Percentiles rank a stretch among this genome's conserved stretches.
Evolutionary conservation across 1,284 basidiomycete species (phyloP).

Genomic region (Moesziomyces sp.): DNA sequence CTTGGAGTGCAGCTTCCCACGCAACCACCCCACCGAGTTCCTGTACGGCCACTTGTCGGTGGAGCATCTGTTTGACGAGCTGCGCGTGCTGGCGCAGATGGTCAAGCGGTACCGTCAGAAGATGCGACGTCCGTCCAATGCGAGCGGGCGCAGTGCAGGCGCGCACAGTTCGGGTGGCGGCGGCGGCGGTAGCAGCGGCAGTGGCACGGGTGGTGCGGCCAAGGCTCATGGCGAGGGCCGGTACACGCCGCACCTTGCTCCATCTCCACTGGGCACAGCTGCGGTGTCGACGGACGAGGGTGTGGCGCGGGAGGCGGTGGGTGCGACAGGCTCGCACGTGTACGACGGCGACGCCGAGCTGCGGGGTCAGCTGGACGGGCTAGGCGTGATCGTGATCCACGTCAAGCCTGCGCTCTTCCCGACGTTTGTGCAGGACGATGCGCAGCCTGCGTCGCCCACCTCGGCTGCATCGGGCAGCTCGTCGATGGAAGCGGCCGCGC

Average conservation of each 20-base stretch:
- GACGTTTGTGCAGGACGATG: conserved; percentile 27
- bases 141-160: conserved; percentile 16
- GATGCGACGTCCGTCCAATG: conserved; percentile 27
- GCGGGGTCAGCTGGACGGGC: conserved; percentile 35
- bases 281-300: conserved; percentile 21
- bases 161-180: not conserved
- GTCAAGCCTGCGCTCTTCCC: conserved; percentile 62
- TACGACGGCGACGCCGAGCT: conserved; percentile 53
- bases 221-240: conserved; percentile 20
- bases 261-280: conserved; percentile 38
- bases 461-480: conserved; percentile 10
- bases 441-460: conserved; percentile 3
- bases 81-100: conserved; percentile 51
- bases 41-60: conserved; percentile 62
- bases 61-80: conserved; percentile 57
- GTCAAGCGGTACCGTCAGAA: conserved; percentile 41
- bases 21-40: conserved; percentile 55
- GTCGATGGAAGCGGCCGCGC: conserved; percentile 7
- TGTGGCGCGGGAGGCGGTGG: conserved; percentile 10
- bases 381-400: conserved; percentile 58
- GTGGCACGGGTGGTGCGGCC: not conserved
- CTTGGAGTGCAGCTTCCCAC: conserved; percentile 61
- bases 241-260: conserved; percentile 22
- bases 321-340: conserved; percentile 32
- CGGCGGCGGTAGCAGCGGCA: not conserved